phyloP scores from a whole-genome alignment of 83 land plant species.

The Diphasiastrum complanatum region DNA sequence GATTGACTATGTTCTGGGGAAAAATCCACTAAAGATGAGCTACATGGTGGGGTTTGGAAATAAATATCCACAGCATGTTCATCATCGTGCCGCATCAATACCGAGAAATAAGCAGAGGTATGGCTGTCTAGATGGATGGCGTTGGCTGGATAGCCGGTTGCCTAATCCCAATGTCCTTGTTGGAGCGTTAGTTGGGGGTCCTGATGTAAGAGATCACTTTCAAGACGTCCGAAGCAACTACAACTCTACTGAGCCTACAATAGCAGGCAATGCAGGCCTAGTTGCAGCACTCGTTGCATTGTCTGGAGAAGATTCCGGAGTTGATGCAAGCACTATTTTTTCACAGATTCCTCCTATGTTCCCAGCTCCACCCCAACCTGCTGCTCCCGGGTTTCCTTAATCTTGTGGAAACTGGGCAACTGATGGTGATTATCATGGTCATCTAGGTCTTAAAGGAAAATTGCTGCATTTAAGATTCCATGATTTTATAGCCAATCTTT shows the following conservation, averaged over 20 bases:
- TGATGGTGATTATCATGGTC: too few relatives aligned
- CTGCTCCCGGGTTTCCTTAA: too few relatives aligned
- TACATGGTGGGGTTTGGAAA: constrained; percentile 8
- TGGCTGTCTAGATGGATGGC: constrained; percentile 6
- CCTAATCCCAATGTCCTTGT: constrained; percentile 15
- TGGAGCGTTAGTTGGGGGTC: constrained; percentile 8
- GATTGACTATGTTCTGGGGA: too few relatives aligned
- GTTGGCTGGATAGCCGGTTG: background rate
- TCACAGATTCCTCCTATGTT: too few relatives aligned
- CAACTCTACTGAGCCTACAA: constrained; percentile 17
- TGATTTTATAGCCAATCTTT: too few relatives aligned
- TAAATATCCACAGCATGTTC: constrained; percentile 13
- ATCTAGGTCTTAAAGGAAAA: too few relatives aligned
- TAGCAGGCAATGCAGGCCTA: constrained; percentile 11
- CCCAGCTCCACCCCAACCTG: too few relatives aligned
- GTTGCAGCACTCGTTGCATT: constrained; percentile 5
- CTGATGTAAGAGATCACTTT: constrained; percentile 1
- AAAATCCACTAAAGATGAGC: constrained; percentile 15
- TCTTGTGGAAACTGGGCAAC: too few relatives aligned
- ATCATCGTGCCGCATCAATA: too few relatives aligned
- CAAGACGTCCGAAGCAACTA: constrained; percentile 8
- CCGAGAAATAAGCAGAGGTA: constrained; percentile 3
- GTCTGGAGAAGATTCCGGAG: constrained; percentile 3
- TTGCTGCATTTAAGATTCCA: too few relatives aligned
- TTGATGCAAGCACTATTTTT: too few relatives aligned